Percentiles rank a stretch among this genome's conserved stretches.
phyloP scores from a whole-genome alignment of 2,329 filamentous ascomycete genomes.

The Fusarium clavum region DNA sequence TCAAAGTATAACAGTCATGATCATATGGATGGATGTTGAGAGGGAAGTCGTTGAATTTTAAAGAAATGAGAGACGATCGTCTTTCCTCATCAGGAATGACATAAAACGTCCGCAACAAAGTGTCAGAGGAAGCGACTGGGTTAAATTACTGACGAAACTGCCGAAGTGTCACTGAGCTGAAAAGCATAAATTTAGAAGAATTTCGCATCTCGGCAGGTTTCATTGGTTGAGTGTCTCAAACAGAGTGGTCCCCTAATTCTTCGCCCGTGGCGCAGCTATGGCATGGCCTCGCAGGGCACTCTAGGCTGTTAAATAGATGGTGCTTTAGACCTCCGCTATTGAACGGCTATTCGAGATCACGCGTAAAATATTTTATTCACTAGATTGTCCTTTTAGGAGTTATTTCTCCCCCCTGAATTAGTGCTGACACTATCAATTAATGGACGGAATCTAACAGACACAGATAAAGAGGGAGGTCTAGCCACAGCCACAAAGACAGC shows the following conservation, averaged over 20 bases:
- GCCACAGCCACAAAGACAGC: slow-evolving; percentile 28
- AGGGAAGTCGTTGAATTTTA: not conserved
- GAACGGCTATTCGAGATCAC: not conserved
- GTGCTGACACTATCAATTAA: not conserved
- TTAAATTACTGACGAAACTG: not conserved
- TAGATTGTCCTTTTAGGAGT: not conserved
- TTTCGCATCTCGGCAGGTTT: not conserved
- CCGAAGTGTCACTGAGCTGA: slow-evolving; percentile 27
- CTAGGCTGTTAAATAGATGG: not conserved
- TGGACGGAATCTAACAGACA: not conserved
- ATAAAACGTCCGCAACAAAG: slow-evolving; percentile 5
- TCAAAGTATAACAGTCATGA: not conserved
- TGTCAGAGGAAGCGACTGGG: not conserved
- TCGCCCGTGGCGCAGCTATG: slow-evolving; percentile 38
- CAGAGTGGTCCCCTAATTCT: slow-evolving; percentile 16
- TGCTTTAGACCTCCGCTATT: not conserved
- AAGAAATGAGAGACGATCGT: not conserved
- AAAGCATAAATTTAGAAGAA: slow-evolving; percentile 18
- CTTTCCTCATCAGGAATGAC: not conserved
- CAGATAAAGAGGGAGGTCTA: slow-evolving; percentile 1
- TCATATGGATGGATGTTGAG: too few relatives aligned
- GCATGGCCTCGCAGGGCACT: slow-evolving; percentile 16
- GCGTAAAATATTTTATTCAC: not conserved
- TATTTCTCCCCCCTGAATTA: slow-evolving; percentile 20
- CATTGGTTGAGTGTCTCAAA: slow-evolving; percentile 18